Evolutionary conservation across 1,284 basidiomycete species (phyloP).

Genomic region (Pyrrhoderma lamaoense): DNA sequence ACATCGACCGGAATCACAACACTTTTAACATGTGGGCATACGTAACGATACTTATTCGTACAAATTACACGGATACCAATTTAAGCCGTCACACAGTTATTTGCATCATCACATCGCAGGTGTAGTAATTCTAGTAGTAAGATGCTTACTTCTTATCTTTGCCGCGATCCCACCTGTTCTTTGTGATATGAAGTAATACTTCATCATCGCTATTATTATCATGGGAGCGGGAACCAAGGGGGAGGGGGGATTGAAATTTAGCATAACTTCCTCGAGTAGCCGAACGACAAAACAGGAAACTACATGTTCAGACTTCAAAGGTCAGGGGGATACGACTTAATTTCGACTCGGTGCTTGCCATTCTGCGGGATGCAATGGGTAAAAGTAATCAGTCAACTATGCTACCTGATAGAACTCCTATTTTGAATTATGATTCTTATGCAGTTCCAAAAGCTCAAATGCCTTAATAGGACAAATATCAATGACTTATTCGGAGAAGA

Average conservation of each 20-base stretch:
- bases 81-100: constrained; percentile 74
- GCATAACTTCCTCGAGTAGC: constrained; percentile 73
- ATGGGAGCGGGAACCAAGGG: constrained; percentile 61
- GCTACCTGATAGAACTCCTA: background rate
- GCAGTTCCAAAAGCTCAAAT: constrained; percentile 74
- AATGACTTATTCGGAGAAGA: constrained; percentile 72
- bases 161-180: constrained; percentile 69
- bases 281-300: constrained; percentile 64
- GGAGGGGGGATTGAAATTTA: constrained; percentile 80
- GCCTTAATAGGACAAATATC: constrained; percentile 62
- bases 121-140: constrained; percentile 48
- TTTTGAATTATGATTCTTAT: constrained; percentile 46
- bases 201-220: constrained; percentile 59
- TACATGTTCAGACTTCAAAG: constrained; percentile 46
- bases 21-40: constrained; percentile 60
- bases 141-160: constrained; percentile 70
- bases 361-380: constrained; percentile 65
- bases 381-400: background rate
- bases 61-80: constrained; percentile 66
- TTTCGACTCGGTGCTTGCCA: constrained; percentile 71
- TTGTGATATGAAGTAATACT: constrained; percentile 48
- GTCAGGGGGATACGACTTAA: constrained; percentile 72
- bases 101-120: constrained; percentile 46
- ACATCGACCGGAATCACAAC: constrained; percentile 64
- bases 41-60: constrained; percentile 54